Percentiles rank a stretch among this genome's conserved stretches.
phyloP scores from a whole-genome alignment of 179 eudicot genomes.

The Dionaea muscipula region DNA sequence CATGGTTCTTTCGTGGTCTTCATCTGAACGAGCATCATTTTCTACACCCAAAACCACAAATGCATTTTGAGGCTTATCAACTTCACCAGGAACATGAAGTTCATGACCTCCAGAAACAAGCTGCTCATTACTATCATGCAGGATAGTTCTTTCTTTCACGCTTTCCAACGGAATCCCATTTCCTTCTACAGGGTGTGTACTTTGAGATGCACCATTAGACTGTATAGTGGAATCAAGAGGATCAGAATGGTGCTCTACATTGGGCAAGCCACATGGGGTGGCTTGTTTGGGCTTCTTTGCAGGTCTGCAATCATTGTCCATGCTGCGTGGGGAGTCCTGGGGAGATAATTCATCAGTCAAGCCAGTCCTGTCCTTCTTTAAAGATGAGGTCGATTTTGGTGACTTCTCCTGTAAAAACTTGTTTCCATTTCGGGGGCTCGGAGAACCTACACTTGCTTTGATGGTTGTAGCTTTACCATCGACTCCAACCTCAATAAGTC shows the following conservation, averaged over 20 bases:
- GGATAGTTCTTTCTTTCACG: slow-evolving; percentile 6
- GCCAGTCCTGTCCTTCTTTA: slow-evolving; percentile 19
- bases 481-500: slow-evolving; percentile 5
- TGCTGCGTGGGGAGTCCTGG: neutral
- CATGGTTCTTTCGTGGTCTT: slow-evolving; percentile 1
- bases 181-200: slow-evolving; percentile 7
- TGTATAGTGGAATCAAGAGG: slow-evolving; percentile 10
- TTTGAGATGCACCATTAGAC: slow-evolving; percentile 10
- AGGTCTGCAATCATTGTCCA: slow-evolving; percentile 18
- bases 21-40: slow-evolving; percentile 1
- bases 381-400: slow-evolving; percentile 13
- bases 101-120: slow-evolving; percentile 5
- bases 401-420: slow-evolving; percentile 7
- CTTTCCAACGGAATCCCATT: neutral
- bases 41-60: slow-evolving; percentile 8
- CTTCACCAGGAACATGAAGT: slow-evolving; percentile 7
- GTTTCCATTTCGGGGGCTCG: slow-evolving; percentile 6
- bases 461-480: slow-evolving; percentile 4
- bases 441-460: slow-evolving; percentile 11
- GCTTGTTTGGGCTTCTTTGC: slow-evolving; percentile 28
- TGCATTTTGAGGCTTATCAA: slow-evolving; percentile 2
- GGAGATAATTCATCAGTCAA: slow-evolving; percentile 9
- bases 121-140: slow-evolving; percentile 2
- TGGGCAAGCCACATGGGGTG: no score
- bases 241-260: neutral